Conservation (phyloP, 1,139 yeast genomes). For the Pichiaceae sp. region DNA sequence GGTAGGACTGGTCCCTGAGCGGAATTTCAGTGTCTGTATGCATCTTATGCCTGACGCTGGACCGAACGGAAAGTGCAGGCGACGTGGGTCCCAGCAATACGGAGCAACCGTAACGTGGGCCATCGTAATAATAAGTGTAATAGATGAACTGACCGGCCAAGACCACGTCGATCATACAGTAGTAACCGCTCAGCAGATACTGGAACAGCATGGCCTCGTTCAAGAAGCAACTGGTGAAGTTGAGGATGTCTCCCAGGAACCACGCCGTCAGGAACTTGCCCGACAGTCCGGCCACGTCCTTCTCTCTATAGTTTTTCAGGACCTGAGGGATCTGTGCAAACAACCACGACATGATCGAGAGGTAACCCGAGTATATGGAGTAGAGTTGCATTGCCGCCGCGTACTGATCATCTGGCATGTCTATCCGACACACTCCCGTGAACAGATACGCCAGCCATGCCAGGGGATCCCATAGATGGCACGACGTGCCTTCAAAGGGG, state of each 20-base stretch:
- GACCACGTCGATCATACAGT: conserved; percentile 61
- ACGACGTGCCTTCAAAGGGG: conserved; percentile 4
- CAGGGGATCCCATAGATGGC: conserved; percentile 3
- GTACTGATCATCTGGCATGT: background rate
- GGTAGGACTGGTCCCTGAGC: background rate
- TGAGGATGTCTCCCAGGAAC: conserved; percentile 79
- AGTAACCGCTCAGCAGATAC: conserved; percentile 63
- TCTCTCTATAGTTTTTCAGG: conserved; percentile 59
- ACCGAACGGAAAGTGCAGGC: background rate
- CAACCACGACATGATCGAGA: conserved; percentile 61
- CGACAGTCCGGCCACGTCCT: conserved; percentile 84
- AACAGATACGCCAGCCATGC: conserved; percentile 2
- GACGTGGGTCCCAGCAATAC: background rate
- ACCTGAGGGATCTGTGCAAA: conserved; percentile 89
- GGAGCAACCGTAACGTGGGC: conserved; percentile 15
- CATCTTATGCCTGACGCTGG: background rate
- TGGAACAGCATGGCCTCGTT: conserved; percentile 77
- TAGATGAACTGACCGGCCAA: conserved; percentile 72
- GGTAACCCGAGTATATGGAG: conserved; percentile 29
- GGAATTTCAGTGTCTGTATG: background rate
- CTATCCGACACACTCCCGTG: background rate
- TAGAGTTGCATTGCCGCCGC: background rate
- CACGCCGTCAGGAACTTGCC: conserved; percentile 68
- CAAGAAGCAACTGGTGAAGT: conserved; percentile 70
- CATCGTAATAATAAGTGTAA: conserved; percentile 36